phyloP scores from a whole-genome alignment of 148 eudicot species.

The Mesembryanthemum crystallinum region DNA sequence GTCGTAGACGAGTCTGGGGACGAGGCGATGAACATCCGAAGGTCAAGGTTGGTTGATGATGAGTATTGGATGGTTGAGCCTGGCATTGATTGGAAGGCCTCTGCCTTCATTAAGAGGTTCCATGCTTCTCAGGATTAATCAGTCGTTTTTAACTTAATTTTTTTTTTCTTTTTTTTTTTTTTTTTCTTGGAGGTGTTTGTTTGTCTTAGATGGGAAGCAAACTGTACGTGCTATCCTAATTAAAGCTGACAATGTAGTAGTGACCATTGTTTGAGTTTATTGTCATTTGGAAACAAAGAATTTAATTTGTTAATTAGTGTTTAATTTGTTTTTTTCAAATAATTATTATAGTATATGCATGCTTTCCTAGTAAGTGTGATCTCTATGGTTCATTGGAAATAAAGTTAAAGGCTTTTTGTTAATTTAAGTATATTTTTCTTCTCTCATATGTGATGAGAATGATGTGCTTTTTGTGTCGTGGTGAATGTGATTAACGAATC shows the following conservation, averaged over 20 bases:
- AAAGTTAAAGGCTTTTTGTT: too few relatives aligned
- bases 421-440: too few relatives aligned
- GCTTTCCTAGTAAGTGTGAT: too few relatives aligned
- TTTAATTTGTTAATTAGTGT: not conserved
- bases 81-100: constrained; percentile 44
- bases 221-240: not conserved
- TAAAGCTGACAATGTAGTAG: constrained; percentile 6
- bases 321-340: too few relatives aligned
- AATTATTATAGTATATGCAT: not conserved
- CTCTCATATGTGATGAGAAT: too few relatives aligned
- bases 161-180: not conserved
- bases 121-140: constrained; percentile 34
- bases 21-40: constrained; percentile 31
- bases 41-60: constrained; percentile 30
- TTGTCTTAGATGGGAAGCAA: not conserved
- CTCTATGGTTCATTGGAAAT: too few relatives aligned
- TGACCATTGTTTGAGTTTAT: not conserved
- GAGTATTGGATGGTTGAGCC: constrained; percentile 33
- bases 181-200: not conserved
- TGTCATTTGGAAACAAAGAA: constrained; percentile 5
- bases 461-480: too few relatives aligned
- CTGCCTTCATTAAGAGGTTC: constrained; percentile 41
- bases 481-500: too few relatives aligned
- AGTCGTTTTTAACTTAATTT: not conserved
- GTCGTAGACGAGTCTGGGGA: constrained; percentile 30